phyloP scores from a whole-genome alignment of 108 stramenopile genomes.

The Nannochloropsis gaditana region DNA sequence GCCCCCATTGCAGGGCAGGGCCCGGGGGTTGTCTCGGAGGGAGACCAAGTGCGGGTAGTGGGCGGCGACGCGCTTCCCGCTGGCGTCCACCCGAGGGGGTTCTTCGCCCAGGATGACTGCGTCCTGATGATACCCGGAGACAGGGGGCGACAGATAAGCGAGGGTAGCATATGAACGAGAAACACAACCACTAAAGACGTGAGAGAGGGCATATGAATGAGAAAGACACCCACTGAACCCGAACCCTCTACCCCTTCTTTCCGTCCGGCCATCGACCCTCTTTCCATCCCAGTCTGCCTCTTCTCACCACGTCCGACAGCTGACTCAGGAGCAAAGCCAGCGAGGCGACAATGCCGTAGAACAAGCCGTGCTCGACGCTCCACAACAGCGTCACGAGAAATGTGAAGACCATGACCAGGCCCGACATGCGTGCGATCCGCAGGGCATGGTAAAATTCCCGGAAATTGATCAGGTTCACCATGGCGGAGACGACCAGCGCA shows the following conservation, averaged over 20 bases:
- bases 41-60: background rate
- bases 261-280: background rate
- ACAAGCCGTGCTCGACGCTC: background rate
- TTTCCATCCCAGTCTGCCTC: background rate
- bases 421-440: background rate
- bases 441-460: background rate
- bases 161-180: background rate
- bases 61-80: background rate
- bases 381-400: background rate
- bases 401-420: background rate
- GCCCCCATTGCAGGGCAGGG: background rate
- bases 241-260: background rate
- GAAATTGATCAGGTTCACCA: background rate
- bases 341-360: background rate
- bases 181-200: background rate
- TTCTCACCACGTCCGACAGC: slow-evolving; percentile 6
- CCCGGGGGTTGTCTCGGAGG: background rate
- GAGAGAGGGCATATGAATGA: background rate
- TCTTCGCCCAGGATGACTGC: background rate
- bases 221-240: background rate
- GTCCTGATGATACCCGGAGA: background rate
- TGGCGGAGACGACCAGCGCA: background rate
- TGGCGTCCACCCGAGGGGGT: background rate
- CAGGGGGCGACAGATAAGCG: too few species aligned
- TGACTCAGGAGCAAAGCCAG: slow-evolving; percentile 8